Evolutionary conservation across 2,329 filamentous ascomycete genomes (phyloP).

Genomic region (Aureobasidium melanogenum): DNA sequence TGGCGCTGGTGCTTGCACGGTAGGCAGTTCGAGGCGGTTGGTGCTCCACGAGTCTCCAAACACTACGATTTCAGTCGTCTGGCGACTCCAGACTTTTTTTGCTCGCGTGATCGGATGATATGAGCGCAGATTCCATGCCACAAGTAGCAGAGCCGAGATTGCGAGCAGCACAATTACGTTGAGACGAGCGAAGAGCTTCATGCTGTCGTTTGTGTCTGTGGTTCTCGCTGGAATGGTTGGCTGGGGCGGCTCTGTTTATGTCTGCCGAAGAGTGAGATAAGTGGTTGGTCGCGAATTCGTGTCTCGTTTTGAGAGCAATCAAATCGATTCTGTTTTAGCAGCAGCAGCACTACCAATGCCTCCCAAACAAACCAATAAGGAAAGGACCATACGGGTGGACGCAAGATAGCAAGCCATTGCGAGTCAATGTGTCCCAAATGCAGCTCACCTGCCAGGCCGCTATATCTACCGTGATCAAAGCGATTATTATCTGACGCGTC

Average conservation of each 20-base stretch:
- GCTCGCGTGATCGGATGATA: conserved; percentile 4
- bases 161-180: conserved; percentile 5
- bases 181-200: conserved; percentile 12
- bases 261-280: too few species aligned
- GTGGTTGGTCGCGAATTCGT: neutral
- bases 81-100: conserved; percentile 5
- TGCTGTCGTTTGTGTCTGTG: neutral
- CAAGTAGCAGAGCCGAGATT: conserved; percentile 4
- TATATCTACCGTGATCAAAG: neutral
- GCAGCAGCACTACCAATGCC: neutral
- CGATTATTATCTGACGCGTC: neutral
- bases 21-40: conserved; percentile 4
- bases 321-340: conserved; percentile 2
- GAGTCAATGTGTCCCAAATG: neutral
- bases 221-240: neutral
- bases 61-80: neutral
- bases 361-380: neutral
- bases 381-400: neutral
- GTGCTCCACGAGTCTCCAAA: conserved; percentile 12
- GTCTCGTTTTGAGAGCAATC: neutral
- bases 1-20: neutral
- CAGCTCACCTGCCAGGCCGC: neutral
- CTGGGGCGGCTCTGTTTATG: neutral
- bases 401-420: neutral
- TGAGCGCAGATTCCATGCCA: neutral